Conservation (phyloP, 2,329 filamentous ascomycete genomes). For the Fusarium goolgardi region DNA sequence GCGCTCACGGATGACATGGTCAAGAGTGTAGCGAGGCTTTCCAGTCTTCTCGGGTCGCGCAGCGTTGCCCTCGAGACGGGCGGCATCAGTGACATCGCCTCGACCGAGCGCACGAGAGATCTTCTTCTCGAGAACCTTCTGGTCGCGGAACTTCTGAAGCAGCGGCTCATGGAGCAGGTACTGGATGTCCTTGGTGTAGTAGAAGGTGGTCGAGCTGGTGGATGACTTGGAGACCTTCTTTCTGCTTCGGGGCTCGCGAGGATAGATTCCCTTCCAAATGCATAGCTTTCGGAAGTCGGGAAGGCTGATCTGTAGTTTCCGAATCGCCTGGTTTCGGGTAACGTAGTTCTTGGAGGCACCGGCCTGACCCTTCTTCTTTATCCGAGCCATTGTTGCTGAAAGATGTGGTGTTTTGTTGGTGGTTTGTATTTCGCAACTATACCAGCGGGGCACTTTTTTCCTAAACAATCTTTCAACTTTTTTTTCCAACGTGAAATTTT, state of each 20-base stretch:
- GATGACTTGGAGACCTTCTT: slow-evolving; percentile 96
- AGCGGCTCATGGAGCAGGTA: slow-evolving; percentile 97
- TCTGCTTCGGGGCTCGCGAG: slow-evolving; percentile 94
- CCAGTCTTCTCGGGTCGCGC: slow-evolving; percentile 89
- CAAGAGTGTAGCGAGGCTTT: slow-evolving; percentile 88
- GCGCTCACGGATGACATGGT: slow-evolving; percentile 97
- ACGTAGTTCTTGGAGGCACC: slow-evolving; percentile 99
- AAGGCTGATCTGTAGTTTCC: slow-evolving; percentile 96
- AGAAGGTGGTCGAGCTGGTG: slow-evolving; percentile 91
- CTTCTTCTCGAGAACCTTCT: slow-evolving; percentile 97
- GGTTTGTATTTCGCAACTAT: slow-evolving; percentile 37
- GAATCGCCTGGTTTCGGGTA: slow-evolving; percentile 94
- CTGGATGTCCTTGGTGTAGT: slow-evolving; percentile 94
- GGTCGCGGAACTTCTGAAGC: slow-evolving; percentile 93
- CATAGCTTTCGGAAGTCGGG: slow-evolving; percentile 98
- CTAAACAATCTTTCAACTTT: slow-evolving; percentile 49
- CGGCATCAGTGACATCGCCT: slow-evolving; percentile 89
- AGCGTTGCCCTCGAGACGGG: slow-evolving; percentile 87
- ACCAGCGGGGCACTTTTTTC: slow-evolving; percentile 51
- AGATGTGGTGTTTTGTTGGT: slow-evolving; percentile 37
- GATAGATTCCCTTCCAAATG: slow-evolving; percentile 99
- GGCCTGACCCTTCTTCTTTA: slow-evolving; percentile 93
- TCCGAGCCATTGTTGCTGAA: slow-evolving; percentile 69
- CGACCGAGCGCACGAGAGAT: slow-evolving; percentile 91
- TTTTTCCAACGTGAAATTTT: slow-evolving; percentile 51